Conservation (phyloP, 805 yeast genomes). For the Saccharomycopsis fodiens region DNA sequence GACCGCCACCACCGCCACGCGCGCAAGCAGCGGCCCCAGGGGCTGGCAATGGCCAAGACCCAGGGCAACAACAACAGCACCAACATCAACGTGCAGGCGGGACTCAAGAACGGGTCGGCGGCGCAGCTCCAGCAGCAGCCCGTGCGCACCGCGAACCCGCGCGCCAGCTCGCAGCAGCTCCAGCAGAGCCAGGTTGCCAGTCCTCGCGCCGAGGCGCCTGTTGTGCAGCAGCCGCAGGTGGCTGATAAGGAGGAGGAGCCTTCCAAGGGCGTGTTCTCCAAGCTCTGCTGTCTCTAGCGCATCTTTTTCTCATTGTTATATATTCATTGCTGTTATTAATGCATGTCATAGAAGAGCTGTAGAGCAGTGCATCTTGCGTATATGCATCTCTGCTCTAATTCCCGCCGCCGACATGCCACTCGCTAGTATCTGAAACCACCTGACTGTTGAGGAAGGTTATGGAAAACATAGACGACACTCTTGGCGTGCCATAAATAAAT, state of each 20-base stretch:
- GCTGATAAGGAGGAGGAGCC: constrained; percentile 9
- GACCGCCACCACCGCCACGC: constrained; percentile 33
- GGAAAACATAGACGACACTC: no score
- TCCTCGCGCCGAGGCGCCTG: background rate
- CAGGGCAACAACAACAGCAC: constrained; percentile 19
- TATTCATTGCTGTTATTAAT: background rate
- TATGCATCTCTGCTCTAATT: background rate
- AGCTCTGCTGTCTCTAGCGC: constrained; percentile 8
- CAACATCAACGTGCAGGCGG: constrained; percentile 7
- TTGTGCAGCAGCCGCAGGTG: constrained; percentile 1
- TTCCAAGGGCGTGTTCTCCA: constrained; percentile 6
- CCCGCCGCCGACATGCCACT: no score
- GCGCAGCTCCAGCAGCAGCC: background rate
- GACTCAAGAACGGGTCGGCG: background rate
- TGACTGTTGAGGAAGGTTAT: no score
- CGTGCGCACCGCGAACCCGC: background rate
- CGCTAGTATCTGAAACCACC: no score
- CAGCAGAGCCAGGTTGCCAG: background rate
- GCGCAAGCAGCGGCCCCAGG: constrained; percentile 26
- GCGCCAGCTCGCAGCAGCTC: background rate
- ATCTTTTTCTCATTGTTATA: background rate
- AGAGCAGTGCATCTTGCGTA: background rate
- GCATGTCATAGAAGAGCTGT: no score
- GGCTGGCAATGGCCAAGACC: constrained; percentile 20
- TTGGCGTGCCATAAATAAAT: no score